Base-by-base conservation (phyloP, 495 filamentous ascomycete species). In the Penicillium samsonianum region DNA sequence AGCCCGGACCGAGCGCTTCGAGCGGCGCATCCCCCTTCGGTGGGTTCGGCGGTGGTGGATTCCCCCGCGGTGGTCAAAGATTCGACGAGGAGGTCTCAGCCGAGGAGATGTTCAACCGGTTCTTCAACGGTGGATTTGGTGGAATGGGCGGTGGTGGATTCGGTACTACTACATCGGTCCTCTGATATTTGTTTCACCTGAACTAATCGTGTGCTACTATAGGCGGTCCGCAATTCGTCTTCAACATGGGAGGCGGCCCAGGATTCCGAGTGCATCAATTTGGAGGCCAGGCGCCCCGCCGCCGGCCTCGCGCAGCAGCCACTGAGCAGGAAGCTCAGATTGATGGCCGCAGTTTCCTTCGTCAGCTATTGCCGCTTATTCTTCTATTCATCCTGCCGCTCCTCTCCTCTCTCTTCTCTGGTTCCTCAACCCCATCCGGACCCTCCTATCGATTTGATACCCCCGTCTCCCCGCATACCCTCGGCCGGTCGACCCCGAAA, bases 81-180 rank as follows among this genome's bases (percentile, higher is more conserved):
- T 94, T 87, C 71, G 91, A 92, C 22, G 90, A 91, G 37, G 94
- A 98, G 67, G 94, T 98, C 53, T 95, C 90, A 37, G 93, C 94
- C 0, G 94, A 98, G 75, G 94, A 98, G 65, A 79, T 98, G 74
- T 98, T 98, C 75, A 86, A 92, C 68, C 84, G 92, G 60, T 97
- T 98, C 79, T 98, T 98, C 76, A 84, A 82, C 23, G 88, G 86
- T 47, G 79, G 79, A 22, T 72, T 78, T 58, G 73, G 74, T 25
- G 70, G 69, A 47, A 74, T 78, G 70, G 83, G 82, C 26, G 77
- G 78, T 51, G 86, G 84, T 53, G 82, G 82, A 22, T 90, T 91
- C 67, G 89, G 88, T 80, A 79, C 19, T 73, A 38, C 31, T 31
- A 38, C 25, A 3, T n/a, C 49, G 10, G 16, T 35, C 7, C n/a